Conservation (phyloP, 768 basidiomycete species). For the Russula olivacea region DNA sequence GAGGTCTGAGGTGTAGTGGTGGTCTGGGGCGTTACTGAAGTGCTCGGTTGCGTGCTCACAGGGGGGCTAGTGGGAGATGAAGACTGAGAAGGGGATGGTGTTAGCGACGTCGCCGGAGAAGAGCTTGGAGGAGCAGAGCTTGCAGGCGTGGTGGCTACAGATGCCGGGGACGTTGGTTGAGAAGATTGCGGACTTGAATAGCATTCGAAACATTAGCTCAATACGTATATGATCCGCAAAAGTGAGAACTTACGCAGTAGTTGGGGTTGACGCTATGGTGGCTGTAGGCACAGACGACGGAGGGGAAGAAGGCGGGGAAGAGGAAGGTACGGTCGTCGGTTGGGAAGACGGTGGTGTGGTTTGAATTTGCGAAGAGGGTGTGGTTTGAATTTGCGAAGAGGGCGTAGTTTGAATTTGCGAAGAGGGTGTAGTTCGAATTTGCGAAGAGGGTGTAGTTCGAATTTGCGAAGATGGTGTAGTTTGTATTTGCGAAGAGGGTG, state of each 20-base stretch:
- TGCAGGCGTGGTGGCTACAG: conserved; percentile 12
- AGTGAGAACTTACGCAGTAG: conserved; percentile 3
- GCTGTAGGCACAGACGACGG: conserved; percentile 24
- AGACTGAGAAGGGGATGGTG: conserved; percentile 4
- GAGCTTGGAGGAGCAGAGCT: conserved; percentile 19
- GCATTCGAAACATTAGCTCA: not conserved
- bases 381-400: too few species aligned
- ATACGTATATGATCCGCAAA: not conserved
- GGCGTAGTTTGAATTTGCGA: too few species aligned
- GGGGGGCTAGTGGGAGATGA: conserved; percentile 2
- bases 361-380: too few species aligned
- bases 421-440: too few species aligned
- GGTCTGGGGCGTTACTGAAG: not conserved
- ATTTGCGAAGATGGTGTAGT: too few species aligned
- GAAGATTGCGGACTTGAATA: conserved; percentile 22
- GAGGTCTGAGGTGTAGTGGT: not conserved
- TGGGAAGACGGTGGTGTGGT: conserved; percentile 2
- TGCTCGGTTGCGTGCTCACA: not conserved
- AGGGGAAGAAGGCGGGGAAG: conserved; percentile 21
- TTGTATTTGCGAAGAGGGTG: too few species aligned
- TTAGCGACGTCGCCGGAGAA: conserved; percentile 7
- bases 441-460: too few species aligned
- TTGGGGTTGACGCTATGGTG: conserved; percentile 25
- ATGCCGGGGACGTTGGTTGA: conserved; percentile 10
- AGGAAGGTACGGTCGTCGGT: not conserved